Evolutionary conservation across 805 yeast species (phyloP), one percentile per base, ranked within the genome.

Genomic region (Kuraishia floccosa): DNA sequence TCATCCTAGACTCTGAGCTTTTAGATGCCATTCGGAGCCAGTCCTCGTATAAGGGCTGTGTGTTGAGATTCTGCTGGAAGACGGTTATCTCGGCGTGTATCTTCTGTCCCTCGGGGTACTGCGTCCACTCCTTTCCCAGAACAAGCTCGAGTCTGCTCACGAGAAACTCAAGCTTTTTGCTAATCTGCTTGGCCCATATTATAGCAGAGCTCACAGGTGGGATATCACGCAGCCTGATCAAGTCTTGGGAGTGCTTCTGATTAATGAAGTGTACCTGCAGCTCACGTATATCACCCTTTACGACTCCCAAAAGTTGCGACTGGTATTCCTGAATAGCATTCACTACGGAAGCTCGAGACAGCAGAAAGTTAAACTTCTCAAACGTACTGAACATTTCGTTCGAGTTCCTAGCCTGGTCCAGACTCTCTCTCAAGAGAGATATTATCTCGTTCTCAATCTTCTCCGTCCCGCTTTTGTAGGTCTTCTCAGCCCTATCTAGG

Each of bases 71-170:
- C 16, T 57, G 50, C n/a, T 58, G 42, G 29, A 81, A 57, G 0
- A 56, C 49, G 2, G 47, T 40, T 16, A 71, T 60, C 36, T 72
- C 82, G 2, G 57, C 48, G 8, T 65, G 56, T 1, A 89, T 66
- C 37, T 65, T 69, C 31, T 63, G 66, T 0, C 95, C 96, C 31
- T 76, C 85, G 2, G 76, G 67, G 35, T 70, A 72, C 7, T 60
- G 52, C 14, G 49, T 54, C 87, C 87, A 79, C 6, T 72, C 72
- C 12, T 58, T 44, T 0, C 86, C 82, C 6, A 79, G 52, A 4
- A 77, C 60, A 9, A 60, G 48, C 27, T 68, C 72, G 6, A 77
- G 50, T 19, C 72, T 58, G 4, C 47, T 40, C 20, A 60, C 42
- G n/a, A 74, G 46, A 16, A 52, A 48, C 3, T 52, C 49, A 3